These are phyloP conservation scores for Dothiorella sarmentorum DNA, from an alignment of 2,329 filamentous ascomycete species.

Conservation along the genomic window DNA sequence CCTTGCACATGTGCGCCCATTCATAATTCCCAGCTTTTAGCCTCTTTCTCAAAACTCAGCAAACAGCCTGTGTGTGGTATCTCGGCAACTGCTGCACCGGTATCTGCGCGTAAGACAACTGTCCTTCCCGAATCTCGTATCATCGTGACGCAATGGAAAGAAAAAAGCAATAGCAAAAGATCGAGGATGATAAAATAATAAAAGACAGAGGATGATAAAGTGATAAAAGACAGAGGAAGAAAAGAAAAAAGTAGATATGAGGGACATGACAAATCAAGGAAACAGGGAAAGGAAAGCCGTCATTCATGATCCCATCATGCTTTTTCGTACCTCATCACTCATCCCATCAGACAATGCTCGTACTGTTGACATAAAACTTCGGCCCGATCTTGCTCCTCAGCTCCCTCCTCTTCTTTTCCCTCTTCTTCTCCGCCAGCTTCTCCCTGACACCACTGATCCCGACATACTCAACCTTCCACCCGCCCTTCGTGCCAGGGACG, in stretches of 20 bases:
- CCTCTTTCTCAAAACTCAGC: neutral
- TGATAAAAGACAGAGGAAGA: neutral
- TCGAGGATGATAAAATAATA: too few relatives aligned
- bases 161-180: neutral
- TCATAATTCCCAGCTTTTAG: neutral
- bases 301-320: constrained; percentile 11
- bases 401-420: constrained; percentile 51
- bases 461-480: constrained; percentile 48
- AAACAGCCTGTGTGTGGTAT: neutral
- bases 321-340: neutral
- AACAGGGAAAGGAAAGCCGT: neutral
- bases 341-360: constrained; percentile 2
- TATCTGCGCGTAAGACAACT: neutral
- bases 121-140: neutral
- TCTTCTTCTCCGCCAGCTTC: constrained; percentile 44
- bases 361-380: constrained; percentile 9
- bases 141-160: neutral
- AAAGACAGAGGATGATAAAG: neutral
- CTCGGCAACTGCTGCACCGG: neutral
- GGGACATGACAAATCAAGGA: neutral
- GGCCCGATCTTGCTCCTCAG: constrained; percentile 51
- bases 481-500: constrained; percentile 21
- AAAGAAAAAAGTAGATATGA: neutral
- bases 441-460: constrained; percentile 49
- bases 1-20: neutral